Base-by-base conservation (phyloP, 768 basidiomycete genomes). In the Imleria badia region DNA sequence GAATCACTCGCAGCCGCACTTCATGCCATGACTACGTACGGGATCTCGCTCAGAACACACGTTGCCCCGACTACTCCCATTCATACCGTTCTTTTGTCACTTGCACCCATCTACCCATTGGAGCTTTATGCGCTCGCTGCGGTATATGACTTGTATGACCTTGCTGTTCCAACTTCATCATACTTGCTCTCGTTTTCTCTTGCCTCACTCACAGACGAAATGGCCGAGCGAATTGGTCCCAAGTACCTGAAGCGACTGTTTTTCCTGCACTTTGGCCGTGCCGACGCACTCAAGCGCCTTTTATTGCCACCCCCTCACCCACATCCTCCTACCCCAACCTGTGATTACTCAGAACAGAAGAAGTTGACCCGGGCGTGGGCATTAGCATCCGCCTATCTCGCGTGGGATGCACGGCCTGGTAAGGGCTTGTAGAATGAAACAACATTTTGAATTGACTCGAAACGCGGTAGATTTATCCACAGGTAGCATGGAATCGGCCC, bases 391-490 rank as follows among this genome's bases (percentile, higher is more conserved):
- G 89, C 89, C 12, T 91, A 91, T 71, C 79, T 92, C 8, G 87
- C 87, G 11, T 91, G 89, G 89, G 89, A 91, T 69, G 86, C 87
- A 34, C 76, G 87, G 52, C 87, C 89, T 60, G 89, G 88, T 90
- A 64, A 55, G 79, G 19, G 69, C 17, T 19, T 45, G 5, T 26
- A 17, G 23, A 35, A 4, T n/a, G 29, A n/a, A 35, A 48, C 5
- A 40, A 19, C 12, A 45, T 44, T 17, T 36, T 10, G 36, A 26
- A 22, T 40, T 63, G 23, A 63, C 44, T 34, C 14, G 11, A 46
- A n/a, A 19, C 23, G 17, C 11, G 39, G 15, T 60, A 91, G 89
- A 91, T 67, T 65, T 91, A n/a, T 87, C 89, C 19, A 85, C 84
- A 34, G 80, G 76, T 51, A 75, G 82, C 3, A 86, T 92, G 72